Conservation (phyloP, 805 yeast genomes). For the Schwanniomyces polymorphus region DNA sequence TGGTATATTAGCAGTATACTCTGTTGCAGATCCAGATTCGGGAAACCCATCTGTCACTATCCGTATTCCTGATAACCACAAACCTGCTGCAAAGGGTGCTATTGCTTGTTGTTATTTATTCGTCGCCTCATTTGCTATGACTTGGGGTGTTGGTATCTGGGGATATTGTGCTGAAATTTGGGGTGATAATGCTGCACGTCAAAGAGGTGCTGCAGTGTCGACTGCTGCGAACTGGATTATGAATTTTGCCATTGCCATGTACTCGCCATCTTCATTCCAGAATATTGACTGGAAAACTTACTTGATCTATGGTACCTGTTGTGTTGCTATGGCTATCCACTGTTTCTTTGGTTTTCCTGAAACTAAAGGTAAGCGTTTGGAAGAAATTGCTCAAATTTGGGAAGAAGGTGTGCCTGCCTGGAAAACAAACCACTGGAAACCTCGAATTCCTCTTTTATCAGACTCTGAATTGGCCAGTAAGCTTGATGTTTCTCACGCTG, state of each 20-base stretch:
- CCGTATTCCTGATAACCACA: slow-evolving; percentile 29
- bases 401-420: slow-evolving; percentile 44
- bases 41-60: slow-evolving; percentile 24
- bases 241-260: slow-evolving; percentile 64
- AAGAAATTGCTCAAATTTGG: slow-evolving; percentile 53
- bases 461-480: slow-evolving; percentile 39
- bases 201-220: slow-evolving; percentile 65
- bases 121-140: slow-evolving; percentile 50
- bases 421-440: slow-evolving; percentile 39
- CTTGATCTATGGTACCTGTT: slow-evolving; percentile 49
- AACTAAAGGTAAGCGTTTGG: slow-evolving; percentile 60
- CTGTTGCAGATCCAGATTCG: slow-evolving; percentile 20
- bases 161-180: slow-evolving; percentile 63
- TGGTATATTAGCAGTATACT: slow-evolving; percentile 38
- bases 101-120: slow-evolving; percentile 52
- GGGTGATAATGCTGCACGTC: slow-evolving; percentile 49
- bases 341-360: slow-evolving; percentile 57
- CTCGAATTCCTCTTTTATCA: slow-evolving; percentile 36
- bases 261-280: slow-evolving; percentile 54
- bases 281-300: slow-evolving; percentile 47
- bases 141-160: slow-evolving; percentile 57
- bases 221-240: slow-evolving; percentile 67
- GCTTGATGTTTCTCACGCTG: slow-evolving; percentile 34
- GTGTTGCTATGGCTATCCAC: slow-evolving; percentile 47
- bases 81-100: slow-evolving; percentile 40